Evolutionary conservation across 2,329 filamentous ascomycete species (phyloP), one percentile per base, ranked within the genome.

Genomic region (Fusarium graminum): DNA sequence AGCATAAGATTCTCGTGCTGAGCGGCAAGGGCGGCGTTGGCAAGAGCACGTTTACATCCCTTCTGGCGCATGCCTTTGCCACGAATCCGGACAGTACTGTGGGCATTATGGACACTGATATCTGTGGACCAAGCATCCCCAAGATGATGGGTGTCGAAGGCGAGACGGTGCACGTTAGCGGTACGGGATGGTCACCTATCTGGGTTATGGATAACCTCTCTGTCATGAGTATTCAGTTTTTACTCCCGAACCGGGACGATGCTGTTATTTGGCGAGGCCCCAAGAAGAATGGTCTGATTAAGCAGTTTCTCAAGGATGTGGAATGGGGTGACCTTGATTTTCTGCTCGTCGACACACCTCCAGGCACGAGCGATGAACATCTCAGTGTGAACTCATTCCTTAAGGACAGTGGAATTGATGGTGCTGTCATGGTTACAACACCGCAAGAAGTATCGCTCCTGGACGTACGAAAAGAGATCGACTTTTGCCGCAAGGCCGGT

Each of bases 101-200:
- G 28, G 95, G 94, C 19, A 90, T 99, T 71, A 97, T 98, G 93
- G 95, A 99, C 79, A 96, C 95, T 8, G 95, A 99, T 78, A 97
- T 99, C 65, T 97, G 93, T 80, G 95, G 95, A 0, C 95, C 95
- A 1, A 93, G 89, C 67, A 97, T 99, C 73, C 95, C 95, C 19
- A 97, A 97, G 81, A 98, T 99, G 94, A 94, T 99, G 90, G 95
- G 95, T 32, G 94, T 97, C 1, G 94, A 97, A 78, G 82, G 88
- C 26, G 94, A 99, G 80, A 97, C 92, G 2, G 95, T 99, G 51
- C 95, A 99, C 77, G 88, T 97, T 52, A 95, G 90, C 75, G 90
- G 88, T 52, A 88, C 90, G 1, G 95, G 95, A 3, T 97, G 94
- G 95, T 93, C 91, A 74, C 95, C 95, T 0, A 94, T 98, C 14